Evolutionary conservation across 768 basidiomycete species (phyloP), one percentile per base, ranked within the genome.

Genomic region (Agaricus bisporus): DNA sequence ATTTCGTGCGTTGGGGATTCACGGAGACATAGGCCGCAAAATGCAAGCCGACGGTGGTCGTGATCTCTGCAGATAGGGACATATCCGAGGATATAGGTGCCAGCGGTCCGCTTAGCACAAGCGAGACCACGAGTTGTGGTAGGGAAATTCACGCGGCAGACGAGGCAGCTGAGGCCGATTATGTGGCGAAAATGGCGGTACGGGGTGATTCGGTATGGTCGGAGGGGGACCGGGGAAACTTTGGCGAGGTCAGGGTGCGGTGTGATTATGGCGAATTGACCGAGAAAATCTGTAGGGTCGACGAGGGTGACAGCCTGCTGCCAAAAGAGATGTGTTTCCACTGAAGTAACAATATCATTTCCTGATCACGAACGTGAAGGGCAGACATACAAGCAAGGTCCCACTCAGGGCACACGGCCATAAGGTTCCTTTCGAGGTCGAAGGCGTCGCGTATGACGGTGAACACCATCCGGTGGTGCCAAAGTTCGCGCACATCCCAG

Each of bases 271-370:
- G 76, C 71, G 59, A 78, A 73, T 18, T 78, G 74, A 4, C 71
- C 73, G 18, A 83, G 73, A 39, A 67, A 58, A 61, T 86, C 85
- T 41, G 74, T 68, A 5, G 85, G 85, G 69, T 89, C 86, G 57
- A 88, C 69, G 28, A 80, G 64, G 3, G 75, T 63, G 52, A 80
- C 74, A 1, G 83, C 85, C 55, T 85, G 81, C 56, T 74, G 73
- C 86, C 86, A 89, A 63, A 86, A 88, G 15, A 75, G 66, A 69
- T 88, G 86, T 7, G 74, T 72, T 71, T 86, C 81, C 53, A 89
- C 86, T 88, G 61, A 5, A 58, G 54, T 55, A 43, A 22, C 10
- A 38, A 11, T 12, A 25, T 22, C 17, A 26, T 25, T 37, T 32
- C 46, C 17, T 15, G 15, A 32, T 15, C 54, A 32, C 37, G 37